Conservation (phyloP, 352 stramenopile species). For the Hyaloperonospora brassicae region DNA sequence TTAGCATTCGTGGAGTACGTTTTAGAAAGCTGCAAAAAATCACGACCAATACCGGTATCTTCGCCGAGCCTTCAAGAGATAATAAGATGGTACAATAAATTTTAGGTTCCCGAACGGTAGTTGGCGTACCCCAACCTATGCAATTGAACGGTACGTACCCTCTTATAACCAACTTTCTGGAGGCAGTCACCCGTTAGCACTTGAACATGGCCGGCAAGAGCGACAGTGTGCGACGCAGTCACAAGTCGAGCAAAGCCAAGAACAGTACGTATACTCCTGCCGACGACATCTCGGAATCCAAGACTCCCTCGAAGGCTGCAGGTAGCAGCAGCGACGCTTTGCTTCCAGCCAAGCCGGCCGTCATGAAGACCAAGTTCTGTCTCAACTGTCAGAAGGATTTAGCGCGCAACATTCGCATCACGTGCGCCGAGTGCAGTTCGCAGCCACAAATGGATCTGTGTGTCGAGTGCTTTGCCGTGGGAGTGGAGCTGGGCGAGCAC, state of each 20-base stretch:
- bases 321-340: slow-evolving; percentile 7
- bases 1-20: too few species aligned
- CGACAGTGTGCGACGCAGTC: slow-evolving; percentile 18
- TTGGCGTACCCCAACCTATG: background rate
- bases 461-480: slow-evolving; percentile 91
- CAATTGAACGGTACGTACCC: background rate
- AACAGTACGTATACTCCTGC: slow-evolving; percentile 1
- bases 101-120: too few species aligned
- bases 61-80: too few species aligned
- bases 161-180: slow-evolving; percentile 14
- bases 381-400: slow-evolving; percentile 84
- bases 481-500: slow-evolving; percentile 67
- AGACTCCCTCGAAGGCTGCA: background rate
- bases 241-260: slow-evolving; percentile 28
- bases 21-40: too few species aligned
- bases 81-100: too few species aligned
- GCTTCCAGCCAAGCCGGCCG: slow-evolving; percentile 22
- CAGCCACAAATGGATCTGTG: slow-evolving; percentile 79
- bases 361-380: slow-evolving; percentile 68
- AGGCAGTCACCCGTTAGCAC: slow-evolving; percentile 9
- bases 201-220: slow-evolving; percentile 18
- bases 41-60: too few species aligned
- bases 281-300: background rate
- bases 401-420: slow-evolving; percentile 78
- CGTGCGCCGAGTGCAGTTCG: slow-evolving; percentile 62